A percentile compares a stretch with the other conserved stretches of the same genome.
Evolutionary conservation across 768 basidiomycete species (phyloP).

Genomic region (Calocybe cyanea): DNA sequence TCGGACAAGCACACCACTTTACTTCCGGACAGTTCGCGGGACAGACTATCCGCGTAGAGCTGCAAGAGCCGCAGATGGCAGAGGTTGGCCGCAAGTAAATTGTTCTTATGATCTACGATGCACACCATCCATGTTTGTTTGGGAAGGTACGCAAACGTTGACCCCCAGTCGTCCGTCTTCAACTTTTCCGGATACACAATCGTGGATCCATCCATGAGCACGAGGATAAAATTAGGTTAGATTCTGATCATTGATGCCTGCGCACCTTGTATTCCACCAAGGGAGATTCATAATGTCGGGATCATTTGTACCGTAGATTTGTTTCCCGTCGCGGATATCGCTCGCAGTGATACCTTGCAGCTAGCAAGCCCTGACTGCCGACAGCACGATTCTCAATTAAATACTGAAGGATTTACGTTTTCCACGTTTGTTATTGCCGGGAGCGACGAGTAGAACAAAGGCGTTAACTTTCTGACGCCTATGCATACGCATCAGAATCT

Average conservation of each 20-base stretch:
- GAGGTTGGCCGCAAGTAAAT: slow-evolving; percentile 63
- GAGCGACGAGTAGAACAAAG: slow-evolving; percentile 21
- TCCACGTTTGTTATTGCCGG: slow-evolving; percentile 36
- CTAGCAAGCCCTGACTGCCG: neutral
- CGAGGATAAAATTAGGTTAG: slow-evolving; percentile 52
- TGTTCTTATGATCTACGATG: slow-evolving; percentile 6
- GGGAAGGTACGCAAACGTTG: slow-evolving; percentile 52
- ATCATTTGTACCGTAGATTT: slow-evolving; percentile 71
- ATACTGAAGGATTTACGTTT: slow-evolving; percentile 24
- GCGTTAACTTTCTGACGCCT: slow-evolving; percentile 12
- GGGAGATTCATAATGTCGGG: slow-evolving; percentile 52
- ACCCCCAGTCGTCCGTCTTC: slow-evolving; percentile 54
- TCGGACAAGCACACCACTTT: slow-evolving; percentile 2
- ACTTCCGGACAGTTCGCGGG: slow-evolving; percentile 46
- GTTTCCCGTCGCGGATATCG: slow-evolving; percentile 50
- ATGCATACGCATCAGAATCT: slow-evolving; percentile 34
- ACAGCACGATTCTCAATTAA: neutral
- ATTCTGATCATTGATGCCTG: neutral
- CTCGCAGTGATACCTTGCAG: neutral
- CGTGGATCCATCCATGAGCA: slow-evolving; percentile 32
- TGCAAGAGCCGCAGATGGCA: slow-evolving; percentile 63
- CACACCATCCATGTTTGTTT: no score
- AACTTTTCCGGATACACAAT: slow-evolving; percentile 43
- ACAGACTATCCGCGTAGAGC: slow-evolving; percentile 45
- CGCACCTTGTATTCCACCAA: slow-evolving; percentile 21